These are phyloP conservation scores for Candida coquimbonensis DNA, from an alignment of 805 yeast species.

Conservation along the genomic window DNA sequence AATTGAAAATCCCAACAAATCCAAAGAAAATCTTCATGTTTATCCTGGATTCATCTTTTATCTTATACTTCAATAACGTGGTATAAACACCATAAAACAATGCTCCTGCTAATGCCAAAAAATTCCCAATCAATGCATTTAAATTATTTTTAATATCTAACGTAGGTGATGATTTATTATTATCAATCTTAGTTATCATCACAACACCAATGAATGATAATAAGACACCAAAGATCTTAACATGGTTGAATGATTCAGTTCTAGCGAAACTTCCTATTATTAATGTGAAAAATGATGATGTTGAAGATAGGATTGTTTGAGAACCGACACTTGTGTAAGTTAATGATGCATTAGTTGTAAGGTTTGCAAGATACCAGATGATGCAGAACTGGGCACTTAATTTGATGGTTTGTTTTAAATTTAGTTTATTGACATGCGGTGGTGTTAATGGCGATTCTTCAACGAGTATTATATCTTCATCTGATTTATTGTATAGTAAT, in stretches of 20 bases:
- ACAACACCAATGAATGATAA: conserved; percentile 74
- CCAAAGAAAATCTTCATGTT: conserved; percentile 91
- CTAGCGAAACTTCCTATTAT: conserved; percentile 67
- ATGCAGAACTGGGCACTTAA: conserved; percentile 77
- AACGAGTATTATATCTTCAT: conserved; percentile 14
- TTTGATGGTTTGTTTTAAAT: conserved; percentile 56
- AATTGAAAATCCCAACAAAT: conserved; percentile 82
- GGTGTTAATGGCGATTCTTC: conserved; percentile 23
- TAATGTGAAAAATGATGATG: conserved; percentile 89
- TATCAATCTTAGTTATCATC: conserved; percentile 67
- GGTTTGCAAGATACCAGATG: conserved; percentile 86
- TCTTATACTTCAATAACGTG: conserved; percentile 67
- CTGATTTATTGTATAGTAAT: conserved; percentile 3
- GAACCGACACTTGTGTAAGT: conserved; percentile 89
- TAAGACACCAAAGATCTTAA: conserved; percentile 63
- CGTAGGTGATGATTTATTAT: conserved; percentile 12
- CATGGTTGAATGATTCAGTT: conserved; percentile 58
- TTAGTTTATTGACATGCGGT: conserved; percentile 23
- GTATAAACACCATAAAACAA: conserved; percentile 89
- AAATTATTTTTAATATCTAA: conserved; percentile 17
- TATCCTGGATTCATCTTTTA: conserved; percentile 65
- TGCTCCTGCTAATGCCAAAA: conserved; percentile 79
- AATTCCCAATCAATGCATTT: conserved; percentile 56
- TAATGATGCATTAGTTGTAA: conserved; percentile 81
- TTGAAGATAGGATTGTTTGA: conserved; percentile 87